phyloP scores from a whole-genome alignment of 352 stramenopile genomes.

The Blastocystis hominis region DNA sequence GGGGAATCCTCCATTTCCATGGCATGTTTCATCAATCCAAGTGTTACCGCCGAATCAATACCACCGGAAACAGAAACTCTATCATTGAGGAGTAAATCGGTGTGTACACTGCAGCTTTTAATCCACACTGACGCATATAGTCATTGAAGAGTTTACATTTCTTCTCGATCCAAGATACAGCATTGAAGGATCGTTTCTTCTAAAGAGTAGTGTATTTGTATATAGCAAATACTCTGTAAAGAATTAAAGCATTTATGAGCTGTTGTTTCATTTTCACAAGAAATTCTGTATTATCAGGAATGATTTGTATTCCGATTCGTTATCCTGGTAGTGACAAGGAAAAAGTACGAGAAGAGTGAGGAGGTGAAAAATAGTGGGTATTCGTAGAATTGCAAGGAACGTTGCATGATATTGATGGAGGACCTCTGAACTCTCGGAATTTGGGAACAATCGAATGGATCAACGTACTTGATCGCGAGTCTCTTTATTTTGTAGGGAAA shows the following conservation, averaged over 20 bases:
- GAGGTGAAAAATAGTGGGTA: background rate
- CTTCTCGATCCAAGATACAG: background rate
- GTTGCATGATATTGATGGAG: background rate
- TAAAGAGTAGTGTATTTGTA: background rate
- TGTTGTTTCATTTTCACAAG: background rate
- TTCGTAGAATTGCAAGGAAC: slow-evolving; percentile 5
- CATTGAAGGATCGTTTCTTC: background rate
- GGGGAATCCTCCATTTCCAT: slow-evolving; percentile 12
- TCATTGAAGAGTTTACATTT: slow-evolving; percentile 55
- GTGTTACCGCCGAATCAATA: slow-evolving; percentile 33
- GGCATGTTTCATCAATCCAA: slow-evolving; percentile 35
- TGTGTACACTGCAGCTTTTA: background rate
- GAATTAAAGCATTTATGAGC: background rate
- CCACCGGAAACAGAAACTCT: slow-evolving; percentile 48
- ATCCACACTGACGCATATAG: slow-evolving; percentile 29
- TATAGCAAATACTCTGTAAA: background rate
- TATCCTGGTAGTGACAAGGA: background rate
- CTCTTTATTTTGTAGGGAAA: background rate
- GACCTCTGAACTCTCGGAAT: background rate
- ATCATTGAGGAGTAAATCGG: background rate
- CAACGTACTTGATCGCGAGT: background rate
- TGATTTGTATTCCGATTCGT: slow-evolving; percentile 2
- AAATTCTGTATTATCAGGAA: background rate
- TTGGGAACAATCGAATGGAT: background rate
- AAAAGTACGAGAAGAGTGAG: background rate